phyloP scores from a whole-genome alignment of 2,329 filamentous ascomycete species.

The Chaetomium olivaceum region DNA sequence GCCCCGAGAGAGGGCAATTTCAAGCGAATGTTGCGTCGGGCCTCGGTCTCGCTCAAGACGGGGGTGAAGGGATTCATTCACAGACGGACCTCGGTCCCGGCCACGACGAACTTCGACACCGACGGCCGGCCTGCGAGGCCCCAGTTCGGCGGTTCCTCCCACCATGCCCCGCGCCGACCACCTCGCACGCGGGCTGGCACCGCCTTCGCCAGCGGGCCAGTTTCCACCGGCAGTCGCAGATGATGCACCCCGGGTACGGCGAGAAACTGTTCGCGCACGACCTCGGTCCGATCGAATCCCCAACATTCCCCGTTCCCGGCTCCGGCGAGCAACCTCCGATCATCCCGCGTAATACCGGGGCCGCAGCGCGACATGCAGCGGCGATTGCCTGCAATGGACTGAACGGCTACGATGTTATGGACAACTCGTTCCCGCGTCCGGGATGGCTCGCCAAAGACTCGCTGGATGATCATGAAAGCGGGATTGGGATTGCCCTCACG shows the following conservation, averaged over 20 bases:
- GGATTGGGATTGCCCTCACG: conserved; percentile 61
- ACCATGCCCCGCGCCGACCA: conserved; percentile 41
- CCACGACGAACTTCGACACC: conserved; percentile 31
- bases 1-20: conserved; percentile 39
- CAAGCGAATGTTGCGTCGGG: conserved; percentile 56
- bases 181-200: conserved; percentile 53
- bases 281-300: conserved; percentile 43
- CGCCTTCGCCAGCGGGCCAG: conserved; percentile 53
- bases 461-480: conserved; percentile 62
- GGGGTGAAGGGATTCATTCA: conserved; percentile 50
- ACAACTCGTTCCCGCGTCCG: conserved; percentile 41
- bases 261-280: conserved; percentile 31
- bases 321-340: conserved; percentile 57
- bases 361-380: conserved; percentile 60
- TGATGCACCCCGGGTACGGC: conserved; percentile 46
- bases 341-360: conserved; percentile 60
- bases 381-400: conserved; percentile 60
- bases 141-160: conserved; percentile 28
- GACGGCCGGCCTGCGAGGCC: conserved; percentile 39
- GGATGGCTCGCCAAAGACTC: conserved; percentile 51
- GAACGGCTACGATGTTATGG: conserved; percentile 30
- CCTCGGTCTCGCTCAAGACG: conserved; percentile 53
- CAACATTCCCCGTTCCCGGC: conserved; percentile 49
- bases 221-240: conserved; percentile 51
- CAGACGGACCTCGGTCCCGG: conserved; percentile 47